phyloP scores from a whole-genome alignment of 331 rosid species.

The Malus hybrid region DNA sequence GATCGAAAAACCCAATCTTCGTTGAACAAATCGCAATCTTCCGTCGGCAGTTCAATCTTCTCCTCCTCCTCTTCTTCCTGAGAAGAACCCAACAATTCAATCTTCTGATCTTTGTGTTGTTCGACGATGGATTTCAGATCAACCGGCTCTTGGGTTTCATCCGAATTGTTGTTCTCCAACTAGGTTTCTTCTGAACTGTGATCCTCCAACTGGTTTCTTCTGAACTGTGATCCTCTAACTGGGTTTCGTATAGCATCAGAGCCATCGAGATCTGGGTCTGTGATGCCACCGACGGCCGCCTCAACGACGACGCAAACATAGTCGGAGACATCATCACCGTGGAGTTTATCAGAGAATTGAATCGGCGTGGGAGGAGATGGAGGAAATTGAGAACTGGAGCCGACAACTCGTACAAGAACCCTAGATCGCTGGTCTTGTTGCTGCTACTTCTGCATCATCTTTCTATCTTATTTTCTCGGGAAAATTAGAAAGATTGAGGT shows the following conservation, averaged over 20 bases:
- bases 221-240: conserved; percentile 7
- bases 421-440: no score
- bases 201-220: conserved; percentile 35
- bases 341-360: no score
- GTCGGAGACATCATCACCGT: no score
- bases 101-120: conserved; percentile 34
- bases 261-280: no score
- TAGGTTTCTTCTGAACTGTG: conserved; percentile 29
- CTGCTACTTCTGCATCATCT: no score
- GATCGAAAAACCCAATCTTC: conserved; percentile 84
- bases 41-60: conserved; percentile 62
- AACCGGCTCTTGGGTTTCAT: conserved; percentile 30
- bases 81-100: conserved; percentile 21
- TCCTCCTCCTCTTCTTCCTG: conserved; percentile 44
- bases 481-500: no score
- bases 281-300: no score
- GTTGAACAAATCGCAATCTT: conserved; percentile 74
- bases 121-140: conserved; percentile 18
- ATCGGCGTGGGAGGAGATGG: no score
- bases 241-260: background rate
- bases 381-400: no score
- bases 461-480: no score
- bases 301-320: no score
- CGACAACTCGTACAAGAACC: no score
- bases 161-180: conserved; percentile 29